Conservation (phyloP, 2,329 filamentous ascomycete genomes). For the Xylaria sp. region DNA sequence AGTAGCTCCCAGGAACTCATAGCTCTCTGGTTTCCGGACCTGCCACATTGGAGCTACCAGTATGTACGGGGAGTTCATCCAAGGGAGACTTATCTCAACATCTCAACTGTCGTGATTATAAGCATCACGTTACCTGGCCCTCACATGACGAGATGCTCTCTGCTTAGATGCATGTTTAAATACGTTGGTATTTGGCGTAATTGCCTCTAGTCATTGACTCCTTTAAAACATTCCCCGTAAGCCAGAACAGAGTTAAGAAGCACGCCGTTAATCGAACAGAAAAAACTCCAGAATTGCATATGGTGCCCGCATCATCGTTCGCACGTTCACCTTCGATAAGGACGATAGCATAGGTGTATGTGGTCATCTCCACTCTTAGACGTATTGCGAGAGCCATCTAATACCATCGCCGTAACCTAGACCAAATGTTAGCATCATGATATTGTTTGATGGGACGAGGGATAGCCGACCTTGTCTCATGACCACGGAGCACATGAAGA, state of each 20-base stretch:
- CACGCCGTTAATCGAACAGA: constrained; percentile 43
- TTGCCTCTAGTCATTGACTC: constrained; percentile 50
- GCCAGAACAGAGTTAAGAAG: constrained; percentile 44
- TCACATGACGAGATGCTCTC: constrained; percentile 14
- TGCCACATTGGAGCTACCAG: not conserved
- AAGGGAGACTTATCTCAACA: not conserved
- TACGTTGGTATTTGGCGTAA: constrained; percentile 44
- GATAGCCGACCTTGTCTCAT: constrained; percentile 84
- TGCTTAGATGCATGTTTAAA: constrained; percentile 19
- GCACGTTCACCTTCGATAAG: constrained; percentile 31
- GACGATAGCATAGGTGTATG: constrained; percentile 26
- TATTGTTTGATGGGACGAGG: not conserved
- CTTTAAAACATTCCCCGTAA: constrained; percentile 47
- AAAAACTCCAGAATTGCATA: constrained; percentile 41
- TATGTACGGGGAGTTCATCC: not conserved
- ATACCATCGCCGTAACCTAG: constrained; percentile 87
- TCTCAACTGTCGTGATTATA: constrained; percentile 1
- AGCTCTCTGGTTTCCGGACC: not conserved
- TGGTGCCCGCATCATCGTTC: constrained; percentile 37
- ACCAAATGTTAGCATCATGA: constrained; percentile 37
- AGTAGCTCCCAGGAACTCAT: not conserved
- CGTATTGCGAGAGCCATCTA: constrained; percentile 92
- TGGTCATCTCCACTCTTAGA: constrained; percentile 61
- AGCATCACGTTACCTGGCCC: constrained; percentile 13
- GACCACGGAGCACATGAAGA: constrained; percentile 99